A percentile compares a stretch with the other conserved stretches of the same genome.
Conservation (phyloP, 306 rosid genomes). For the Amphicarpaea edgeworthii region DNA sequence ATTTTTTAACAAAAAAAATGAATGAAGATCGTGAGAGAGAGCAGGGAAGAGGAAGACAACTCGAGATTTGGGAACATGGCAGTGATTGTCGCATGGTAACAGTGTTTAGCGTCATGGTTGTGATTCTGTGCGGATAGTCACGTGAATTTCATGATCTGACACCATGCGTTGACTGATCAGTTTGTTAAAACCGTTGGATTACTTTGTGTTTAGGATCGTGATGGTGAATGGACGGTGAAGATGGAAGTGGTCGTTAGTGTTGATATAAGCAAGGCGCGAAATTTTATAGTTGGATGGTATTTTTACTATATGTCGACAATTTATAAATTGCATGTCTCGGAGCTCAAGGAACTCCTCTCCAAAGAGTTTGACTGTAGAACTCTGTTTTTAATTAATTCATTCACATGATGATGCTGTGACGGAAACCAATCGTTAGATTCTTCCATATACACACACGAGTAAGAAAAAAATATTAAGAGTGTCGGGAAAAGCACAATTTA, state of each 20-base stretch:
- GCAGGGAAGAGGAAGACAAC: conserved; percentile 59
- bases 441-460: no score
- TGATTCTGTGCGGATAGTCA: conserved; percentile 32
- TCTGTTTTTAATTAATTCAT: no score
- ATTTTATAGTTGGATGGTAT: conserved; percentile 34
- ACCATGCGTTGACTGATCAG: neutral
- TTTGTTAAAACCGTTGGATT: conserved; percentile 11
- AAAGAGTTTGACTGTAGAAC: conserved; percentile 30
- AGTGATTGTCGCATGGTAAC: conserved; percentile 63
- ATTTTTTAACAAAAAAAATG: neutral
- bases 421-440: no score
- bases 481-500: no score
- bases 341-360: conserved; percentile 36
- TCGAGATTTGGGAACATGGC: conserved; percentile 79
- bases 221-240: conserved; percentile 25
- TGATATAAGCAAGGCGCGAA: conserved; percentile 62
- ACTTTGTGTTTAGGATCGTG: neutral
- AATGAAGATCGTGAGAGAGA: conserved; percentile 49
- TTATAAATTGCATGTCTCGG: conserved; percentile 39
- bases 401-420: no score
- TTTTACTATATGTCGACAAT: conserved; percentile 29
- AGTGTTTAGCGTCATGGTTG: neutral
- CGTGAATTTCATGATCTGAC: neutral
- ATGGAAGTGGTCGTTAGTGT: neutral
- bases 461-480: no score